Conservation (phyloP, 371 early-diverging fungal species). For the Rhizomucor pusillus region DNA sequence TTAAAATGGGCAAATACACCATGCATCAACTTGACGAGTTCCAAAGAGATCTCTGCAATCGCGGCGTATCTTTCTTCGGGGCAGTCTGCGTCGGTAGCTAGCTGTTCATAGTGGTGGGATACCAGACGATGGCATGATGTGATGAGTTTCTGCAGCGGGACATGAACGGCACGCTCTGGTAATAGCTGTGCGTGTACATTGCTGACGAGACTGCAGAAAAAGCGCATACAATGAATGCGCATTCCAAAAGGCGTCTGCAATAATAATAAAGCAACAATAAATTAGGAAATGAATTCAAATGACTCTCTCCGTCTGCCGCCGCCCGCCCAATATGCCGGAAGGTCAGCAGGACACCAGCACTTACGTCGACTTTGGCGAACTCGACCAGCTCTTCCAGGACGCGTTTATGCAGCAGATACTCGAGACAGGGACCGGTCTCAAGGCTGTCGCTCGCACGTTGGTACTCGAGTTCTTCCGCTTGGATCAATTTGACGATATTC, state of each 20-base stretch:
- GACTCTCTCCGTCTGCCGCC: no score
- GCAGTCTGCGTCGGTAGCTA: slow-evolving; percentile 35
- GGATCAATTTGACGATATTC: slow-evolving; percentile 47
- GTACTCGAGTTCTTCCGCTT: slow-evolving; percentile 48
- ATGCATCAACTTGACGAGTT: slow-evolving; percentile 51
- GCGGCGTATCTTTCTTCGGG: slow-evolving; percentile 46
- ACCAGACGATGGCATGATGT: slow-evolving; percentile 50
- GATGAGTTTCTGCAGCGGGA: slow-evolving; percentile 49
- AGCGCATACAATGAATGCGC: slow-evolving; percentile 49
- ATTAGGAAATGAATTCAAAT: background rate
- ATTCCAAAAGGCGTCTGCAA: slow-evolving; percentile 52
- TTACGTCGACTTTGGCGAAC: slow-evolving; percentile 53
- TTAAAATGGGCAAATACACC: slow-evolving; percentile 52
- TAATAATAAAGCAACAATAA: background rate
- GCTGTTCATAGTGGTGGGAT: slow-evolving; percentile 43
- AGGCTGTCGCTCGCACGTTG: slow-evolving; percentile 43
- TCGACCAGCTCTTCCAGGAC: slow-evolving; percentile 49
- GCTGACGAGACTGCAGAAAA: slow-evolving; percentile 46
- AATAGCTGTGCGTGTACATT: slow-evolving; percentile 51
- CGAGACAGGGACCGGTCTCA: slow-evolving; percentile 52
- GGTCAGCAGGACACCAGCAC: background rate
- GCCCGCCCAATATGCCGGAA: background rate
- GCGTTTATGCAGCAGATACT: slow-evolving; percentile 44
- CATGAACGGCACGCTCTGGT: slow-evolving; percentile 54
- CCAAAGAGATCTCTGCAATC: slow-evolving; percentile 43